Base-by-base conservation (phyloP, 2,329 filamentous ascomycete species). In the Beauveria sp. region DNA sequence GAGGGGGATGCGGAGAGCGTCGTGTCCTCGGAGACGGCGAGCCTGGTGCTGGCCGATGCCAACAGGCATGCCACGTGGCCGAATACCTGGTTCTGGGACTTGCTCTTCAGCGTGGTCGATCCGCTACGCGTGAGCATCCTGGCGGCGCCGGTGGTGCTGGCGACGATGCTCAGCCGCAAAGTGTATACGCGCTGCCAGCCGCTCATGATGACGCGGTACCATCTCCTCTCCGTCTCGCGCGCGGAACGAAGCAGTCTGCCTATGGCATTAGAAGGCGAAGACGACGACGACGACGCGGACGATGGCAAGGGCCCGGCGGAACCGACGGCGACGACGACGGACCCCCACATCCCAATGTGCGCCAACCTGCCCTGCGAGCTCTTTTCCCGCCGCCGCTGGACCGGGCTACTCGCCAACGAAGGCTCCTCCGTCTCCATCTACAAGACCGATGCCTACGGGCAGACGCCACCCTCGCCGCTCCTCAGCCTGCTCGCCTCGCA, bases 371-470 rank as follows among this genome's bases (percentile, higher is more conserved):
- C 72, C 2, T 75, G 71, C 65, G 70, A 69, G 12, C 73, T 91
- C 0, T 80, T 90, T 50, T 79, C 79, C 28, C 75, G 82, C n/a
- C 80, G 83, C 1, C 81, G 82, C 2, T 93, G 90, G 89, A 80
- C 78, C 0, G 80, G 82, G 20, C 68, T 91, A 0, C 76, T 83
- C 2, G 82, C 91, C 65, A 93, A 93, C 70, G 89, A 93, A 74
- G 88, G 88, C 9, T 90, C 88, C 0, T 90, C 85, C 5, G 80
- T 88, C n/a, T 80, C 81, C 62, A 87, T 85, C 6, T 93, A 90
- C 73, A 81, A 82, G 34, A 42, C 31, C 5, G 45, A 61, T 18
- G 51, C 12, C 38, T 61, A 61, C 59, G 59, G 59, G 16, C 43
- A 49, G 9, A 43, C 24, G 77, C 80, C 14, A 73, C 85, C 6